phyloP scores from a whole-genome alignment of 2,329 filamentous ascomycete species.

The Leptographium radiaticola region DNA sequence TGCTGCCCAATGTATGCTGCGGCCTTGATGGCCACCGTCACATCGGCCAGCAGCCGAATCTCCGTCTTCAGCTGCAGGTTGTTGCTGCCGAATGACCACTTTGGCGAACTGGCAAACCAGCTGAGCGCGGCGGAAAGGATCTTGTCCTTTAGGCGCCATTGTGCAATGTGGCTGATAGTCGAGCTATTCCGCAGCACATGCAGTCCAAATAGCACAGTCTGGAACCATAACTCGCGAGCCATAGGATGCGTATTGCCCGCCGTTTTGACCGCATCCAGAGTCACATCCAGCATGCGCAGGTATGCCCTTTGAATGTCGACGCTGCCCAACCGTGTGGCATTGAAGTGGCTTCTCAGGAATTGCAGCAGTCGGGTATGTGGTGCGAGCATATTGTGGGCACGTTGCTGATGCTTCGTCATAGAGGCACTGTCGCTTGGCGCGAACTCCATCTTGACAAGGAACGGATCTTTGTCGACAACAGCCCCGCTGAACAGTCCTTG shows the following conservation, averaged over 20 bases:
- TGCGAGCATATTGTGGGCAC: constrained; percentile 68
- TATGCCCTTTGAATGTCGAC: constrained; percentile 72
- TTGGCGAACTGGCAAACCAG: constrained; percentile 76
- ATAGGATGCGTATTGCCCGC: constrained; percentile 64
- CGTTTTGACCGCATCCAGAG: constrained; percentile 59
- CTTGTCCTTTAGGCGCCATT: constrained; percentile 79
- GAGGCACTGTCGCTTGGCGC: constrained; percentile 73
- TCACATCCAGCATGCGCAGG: constrained; percentile 65
- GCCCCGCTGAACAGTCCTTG: constrained; percentile 68
- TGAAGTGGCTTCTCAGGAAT: constrained; percentile 90
- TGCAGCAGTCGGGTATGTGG: constrained; percentile 79
- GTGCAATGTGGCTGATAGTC: constrained; percentile 46
- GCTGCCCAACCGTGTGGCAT: constrained; percentile 76
- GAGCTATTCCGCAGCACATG: constrained; percentile 63
- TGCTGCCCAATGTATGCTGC: constrained; percentile 47
- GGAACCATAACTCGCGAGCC: constrained; percentile 82
- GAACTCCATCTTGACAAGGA: constrained; percentile 84
- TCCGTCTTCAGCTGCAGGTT: constrained; percentile 89
- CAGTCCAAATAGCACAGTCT: constrained; percentile 71
- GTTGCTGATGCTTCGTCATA: constrained; percentile 62
- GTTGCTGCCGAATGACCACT: constrained; percentile 95
- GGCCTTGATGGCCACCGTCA: constrained; percentile 51
- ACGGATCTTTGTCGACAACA: constrained; percentile 70
- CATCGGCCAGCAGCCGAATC: constrained; percentile 65
- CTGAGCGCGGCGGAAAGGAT: constrained; percentile 73